Conservation (phyloP, 768 basidiomycete species). For the Panellus pusillus region DNA sequence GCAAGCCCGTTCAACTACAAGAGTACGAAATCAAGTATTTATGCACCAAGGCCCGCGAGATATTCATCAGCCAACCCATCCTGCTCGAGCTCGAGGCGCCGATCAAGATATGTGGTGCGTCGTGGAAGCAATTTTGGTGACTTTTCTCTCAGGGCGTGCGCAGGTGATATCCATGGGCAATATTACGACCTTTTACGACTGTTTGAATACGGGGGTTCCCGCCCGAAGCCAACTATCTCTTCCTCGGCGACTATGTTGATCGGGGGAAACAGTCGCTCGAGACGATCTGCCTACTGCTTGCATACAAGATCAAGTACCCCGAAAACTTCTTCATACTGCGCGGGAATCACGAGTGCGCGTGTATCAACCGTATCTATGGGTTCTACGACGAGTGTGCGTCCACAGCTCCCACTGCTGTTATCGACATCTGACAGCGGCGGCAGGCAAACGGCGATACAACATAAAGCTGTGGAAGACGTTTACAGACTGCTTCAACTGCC, state of each 20-base stretch:
- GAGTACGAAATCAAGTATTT: slow-evolving; percentile 99
- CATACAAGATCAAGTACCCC: slow-evolving; percentile 99
- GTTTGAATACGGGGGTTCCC: slow-evolving; percentile 99
- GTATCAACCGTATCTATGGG: slow-evolving; percentile 99
- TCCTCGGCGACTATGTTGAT: slow-evolving; percentile 99
- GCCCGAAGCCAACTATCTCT: slow-evolving; percentile 99
- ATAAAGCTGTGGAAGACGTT: slow-evolving; percentile 99
- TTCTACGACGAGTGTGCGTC: slow-evolving; percentile 99
- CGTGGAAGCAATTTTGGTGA: too few species aligned
- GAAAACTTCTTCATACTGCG: slow-evolving; percentile 99
- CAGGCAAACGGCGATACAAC: slow-evolving; percentile 99
- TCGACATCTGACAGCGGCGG: background rate
- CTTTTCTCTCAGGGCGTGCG: too few species aligned
- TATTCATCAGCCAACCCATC: slow-evolving; percentile 99
- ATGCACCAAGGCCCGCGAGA: slow-evolving; percentile 97
- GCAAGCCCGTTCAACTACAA: slow-evolving; percentile 95
- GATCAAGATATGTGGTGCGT: slow-evolving; percentile 97
- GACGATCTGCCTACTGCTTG: slow-evolving; percentile 96
- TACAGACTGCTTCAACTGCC: slow-evolving; percentile 99
- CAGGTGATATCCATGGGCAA: slow-evolving; percentile 98
- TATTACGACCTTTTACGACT: slow-evolving; percentile 98
- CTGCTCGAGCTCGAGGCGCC: slow-evolving; percentile 97
- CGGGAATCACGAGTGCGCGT: slow-evolving; percentile 99
- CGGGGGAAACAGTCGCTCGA: slow-evolving; percentile 98
- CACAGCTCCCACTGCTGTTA: background rate